These are phyloP conservation scores for Abortiporus biennis DNA, from an alignment of 1,284 basidiomycete genomes.

Conservation along the genomic window DNA sequence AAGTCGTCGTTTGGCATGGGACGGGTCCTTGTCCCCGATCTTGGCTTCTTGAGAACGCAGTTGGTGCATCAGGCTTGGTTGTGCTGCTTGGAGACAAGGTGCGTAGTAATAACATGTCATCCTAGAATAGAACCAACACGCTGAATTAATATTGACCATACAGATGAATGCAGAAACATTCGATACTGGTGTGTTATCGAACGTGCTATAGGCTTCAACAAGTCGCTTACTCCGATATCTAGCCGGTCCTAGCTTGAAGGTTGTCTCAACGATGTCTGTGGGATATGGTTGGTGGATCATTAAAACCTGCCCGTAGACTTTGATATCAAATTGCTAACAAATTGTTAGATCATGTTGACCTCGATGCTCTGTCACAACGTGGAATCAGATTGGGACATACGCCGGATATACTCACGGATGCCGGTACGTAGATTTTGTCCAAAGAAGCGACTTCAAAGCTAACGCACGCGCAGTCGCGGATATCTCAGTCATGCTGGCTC, in stretches of 20 bases:
- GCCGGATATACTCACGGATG: constrained; percentile 84
- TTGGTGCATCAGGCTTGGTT: constrained; percentile 59
- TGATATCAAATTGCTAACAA: not conserved
- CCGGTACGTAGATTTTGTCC: constrained; percentile 44
- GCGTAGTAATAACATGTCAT: constrained; percentile 9
- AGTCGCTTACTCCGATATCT: not conserved
- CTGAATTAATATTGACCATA: constrained; percentile 12
- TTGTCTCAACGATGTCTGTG: constrained; percentile 88
- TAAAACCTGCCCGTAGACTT: not conserved
- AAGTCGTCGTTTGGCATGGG: constrained; percentile 71
- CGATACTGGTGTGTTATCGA: constrained; percentile 46
- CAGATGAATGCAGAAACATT: constrained; percentile 74
- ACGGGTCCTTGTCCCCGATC: constrained; percentile 56
- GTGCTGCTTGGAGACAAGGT: constrained; percentile 73
- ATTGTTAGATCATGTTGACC: constrained; percentile 73
- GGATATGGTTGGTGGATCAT: constrained; percentile 61
- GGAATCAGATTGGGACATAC: constrained; percentile 84
- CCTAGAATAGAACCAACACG: not conserved
- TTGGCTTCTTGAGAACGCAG: constrained; percentile 78
- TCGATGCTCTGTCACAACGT: constrained; percentile 55
- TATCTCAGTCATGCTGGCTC: constrained; percentile 77
- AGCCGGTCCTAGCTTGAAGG: constrained; percentile 71
- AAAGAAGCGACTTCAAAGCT: no score
- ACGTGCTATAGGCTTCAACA: not conserved
- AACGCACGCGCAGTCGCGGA: constrained; percentile 64